Evolutionary conservation across 257 asterid species (phyloP), one percentile per base, ranked within the genome.

Genomic region (Petunia secreta): DNA sequence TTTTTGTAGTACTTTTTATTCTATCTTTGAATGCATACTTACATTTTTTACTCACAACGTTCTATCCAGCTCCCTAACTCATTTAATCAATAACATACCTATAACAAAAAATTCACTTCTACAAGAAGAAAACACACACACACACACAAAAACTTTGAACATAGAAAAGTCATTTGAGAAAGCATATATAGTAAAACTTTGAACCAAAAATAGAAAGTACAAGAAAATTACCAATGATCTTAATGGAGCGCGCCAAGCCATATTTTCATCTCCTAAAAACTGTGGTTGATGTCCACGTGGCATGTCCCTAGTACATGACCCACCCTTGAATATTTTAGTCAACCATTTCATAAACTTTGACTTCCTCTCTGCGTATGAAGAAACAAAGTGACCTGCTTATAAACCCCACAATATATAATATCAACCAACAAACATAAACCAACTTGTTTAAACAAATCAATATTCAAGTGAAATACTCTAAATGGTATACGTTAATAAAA

Each of bases 271-370:
- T 39, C 98, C 98, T 1, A 85, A 74, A 86, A 89, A 90, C 88
- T 89, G 97, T 63, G 97, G 94, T 58, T 83, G 93, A 62, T 80
- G 91, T 76, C 88, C 87, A 40, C 87, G 84, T 38, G 86, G 84
- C 39, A 80, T 44, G 41, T 82, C 87, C 83, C 91, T 85, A 78
- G 55, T 85, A 78, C 65, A 6, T 44, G 89, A 80, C 82, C 93
- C 90, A 57, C 93, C 82, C 87, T 87, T 92, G 88, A 93, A 95
- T 60, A 95, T 66, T 91, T 86, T 93, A 73, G 93, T 84, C 78
- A 95, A 75, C 97, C 97, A 94, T 87, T 92, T 94, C 99, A 91
- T 91, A 82, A 92, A 88, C 79, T 93, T 67, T 8, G 98, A 88
- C 69, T 92, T 96, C 77, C 95, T 92, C 92, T 96, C 97, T 90